Conservation (phyloP, 2,329 filamentous ascomycete genomes). For the Epichloe amarillans region DNA sequence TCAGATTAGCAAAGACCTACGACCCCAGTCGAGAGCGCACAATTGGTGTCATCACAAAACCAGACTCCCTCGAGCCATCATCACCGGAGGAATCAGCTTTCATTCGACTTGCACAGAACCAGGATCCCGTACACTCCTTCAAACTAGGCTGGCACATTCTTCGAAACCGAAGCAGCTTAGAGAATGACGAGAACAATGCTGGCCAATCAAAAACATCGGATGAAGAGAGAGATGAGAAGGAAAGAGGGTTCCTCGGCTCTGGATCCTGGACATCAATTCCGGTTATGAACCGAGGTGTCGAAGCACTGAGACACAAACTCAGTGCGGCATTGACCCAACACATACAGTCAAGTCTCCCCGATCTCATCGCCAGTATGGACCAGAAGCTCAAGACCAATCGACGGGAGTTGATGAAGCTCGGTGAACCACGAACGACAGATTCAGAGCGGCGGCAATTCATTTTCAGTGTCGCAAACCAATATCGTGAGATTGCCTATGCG, state of each 20-base stretch:
- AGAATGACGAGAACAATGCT: constrained; percentile 12
- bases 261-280: constrained; percentile 10
- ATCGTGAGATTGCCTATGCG: not conserved
- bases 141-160: constrained; percentile 30
- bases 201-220: not conserved
- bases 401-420: not conserved
- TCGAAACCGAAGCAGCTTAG: constrained; percentile 22
- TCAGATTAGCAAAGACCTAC: constrained; percentile 27
- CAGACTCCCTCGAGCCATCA: constrained; percentile 27
- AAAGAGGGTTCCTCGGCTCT: constrained; percentile 16
- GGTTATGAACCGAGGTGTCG: constrained; percentile 5
- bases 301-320: constrained; percentile 5
- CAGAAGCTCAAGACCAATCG: constrained; percentile 4
- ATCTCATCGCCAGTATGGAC: constrained; percentile 4
- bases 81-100: constrained; percentile 18
- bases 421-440: not conserved
- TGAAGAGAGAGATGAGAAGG: constrained; percentile 13
- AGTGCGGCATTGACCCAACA: constrained; percentile 4
- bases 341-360: constrained; percentile 4
- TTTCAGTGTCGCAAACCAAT: not conserved
- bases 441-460: not conserved
- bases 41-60: constrained; percentile 44
- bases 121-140: constrained; percentile 9
- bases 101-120: not conserved
- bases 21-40: constrained; percentile 34